Evolutionary conservation across 2,329 filamentous ascomycete species (phyloP), one percentile per base, ranked within the genome.

Genomic region (Monosporascus ibericus): DNA sequence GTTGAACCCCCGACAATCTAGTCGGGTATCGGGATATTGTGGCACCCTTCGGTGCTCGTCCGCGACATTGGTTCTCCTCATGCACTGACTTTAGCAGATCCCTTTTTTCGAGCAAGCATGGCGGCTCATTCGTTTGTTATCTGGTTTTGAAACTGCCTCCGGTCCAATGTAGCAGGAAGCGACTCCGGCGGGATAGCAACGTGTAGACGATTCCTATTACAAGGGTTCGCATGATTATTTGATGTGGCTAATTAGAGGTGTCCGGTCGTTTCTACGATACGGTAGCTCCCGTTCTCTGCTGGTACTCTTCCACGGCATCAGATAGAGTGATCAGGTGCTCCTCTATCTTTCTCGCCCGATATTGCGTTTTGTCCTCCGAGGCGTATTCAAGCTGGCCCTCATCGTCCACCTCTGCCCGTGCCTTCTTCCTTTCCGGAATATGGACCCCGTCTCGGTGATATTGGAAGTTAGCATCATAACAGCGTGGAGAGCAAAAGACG

Each of bases 401-500:
- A 17, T 66, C 63, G 15, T 64, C 58, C 9, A 56, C 55, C 14
- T 64, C 59, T 49, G 64, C 62, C 2, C 58, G 57, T 8, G 54
- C 53, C 39, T 51, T 60, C 50, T 61, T 58, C 48, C 67, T 58
- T 47, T 60, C 61, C 3, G 62, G 60, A 27, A 70, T 47, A 47
- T 71, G 68, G n/a, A 66, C 65, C 2, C 59, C 52, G 11, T 70
- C 66, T 20, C 72, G 64, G 58, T 78, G 75, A 24, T 52, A 52
- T 11, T 68, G 66, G 37, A 78, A 69, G 54, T 76, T 74, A 14
- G 56, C 60, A 24, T 59, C 61, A n/a, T 73, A 74, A 58, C 75
- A 78, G 34, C 64, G 60, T 27, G 65, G 57, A 7, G 73, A 73
- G 59, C 75, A 78, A 55, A 73, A 78, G 6, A 72, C 48, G 0